Evolutionary conservation across 2,329 filamentous ascomycete genomes (phyloP), one percentile per base, ranked within the genome.

Genomic region (Sporothrix brunneoviolacea): DNA sequence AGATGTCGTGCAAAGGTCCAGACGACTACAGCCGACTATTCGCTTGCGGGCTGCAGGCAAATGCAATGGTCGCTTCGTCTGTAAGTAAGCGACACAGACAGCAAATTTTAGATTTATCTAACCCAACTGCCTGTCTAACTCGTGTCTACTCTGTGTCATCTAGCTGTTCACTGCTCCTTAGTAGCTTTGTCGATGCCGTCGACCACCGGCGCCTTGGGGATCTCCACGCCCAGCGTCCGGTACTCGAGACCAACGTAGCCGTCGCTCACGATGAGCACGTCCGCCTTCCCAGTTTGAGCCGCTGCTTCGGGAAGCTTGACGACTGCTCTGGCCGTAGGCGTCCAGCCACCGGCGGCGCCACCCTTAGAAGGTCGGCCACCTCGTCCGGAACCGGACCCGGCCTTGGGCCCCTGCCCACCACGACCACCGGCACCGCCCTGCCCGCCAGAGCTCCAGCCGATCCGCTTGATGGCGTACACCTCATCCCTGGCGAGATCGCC

Each of bases 211-310:
- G 68, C 61, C 27, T 66, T 68, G 16, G 78, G 78, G n/a, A 82
- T 67, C 19, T 77, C 71, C 0, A 81, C 70, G 2, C 71, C 73
- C 33, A 68, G 53, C 1, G 76, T 53, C 21, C 65, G 64, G 54
- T 79, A 72, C 62, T 78, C 72, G 75, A 97, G 80, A 0, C 86
- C 88, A 30, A 89, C 72, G 67, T 97, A 97, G 15, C 82, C 83
- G 73, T 97, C 93, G 66, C 91, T 97, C 16, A 93, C 72, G 3
- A 96, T 82, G 55, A 78, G 64, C 3, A 96, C 77, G 62, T 89
- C 84, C 9, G 95, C 67, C 63, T 77, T 85, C 60, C 82, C 80
- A 13, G 70, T 74, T 55, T 72, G 69, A 4, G 65, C 68, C 4
- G 59, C 62, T 8, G 64, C 59, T 50, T 75, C 69, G 1, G 84